Evolutionary conservation across 192 early-diverging fungal species (phyloP), one percentile per base, ranked within the genome.

Genomic region (Ambispora gerdemannii): DNA sequence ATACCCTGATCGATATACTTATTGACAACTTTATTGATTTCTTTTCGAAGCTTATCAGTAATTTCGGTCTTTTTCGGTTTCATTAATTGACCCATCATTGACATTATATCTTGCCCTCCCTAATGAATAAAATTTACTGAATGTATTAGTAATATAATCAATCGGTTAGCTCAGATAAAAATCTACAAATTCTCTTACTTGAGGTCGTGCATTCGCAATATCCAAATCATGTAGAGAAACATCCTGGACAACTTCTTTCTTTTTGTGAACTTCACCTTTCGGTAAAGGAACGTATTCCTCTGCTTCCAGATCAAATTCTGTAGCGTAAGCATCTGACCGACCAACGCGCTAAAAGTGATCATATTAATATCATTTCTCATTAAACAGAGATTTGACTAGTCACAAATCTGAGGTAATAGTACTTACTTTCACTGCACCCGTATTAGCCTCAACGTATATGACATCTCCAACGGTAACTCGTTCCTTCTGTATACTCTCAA

Each of bases 31-130:
- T 96, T 97, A 88, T 99, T 98, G 85, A 99, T 95, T 80, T 98
- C 95, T 79, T 92, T 87, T 71, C 97, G 88, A 70, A 99, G 82
- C 78, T 99, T 98, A 68, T 98, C 95, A 13, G 95, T 99, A 73
- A 99, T 97, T 79, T 99, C 97, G 0, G 97, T 99, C 83, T 99
- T 99, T 76, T 94, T 94, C 6, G 97, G 97, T 83, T 99, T 99
- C 85, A 95, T 88, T 73, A 99, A 84, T 77, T 96, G 95, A 70
- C 93, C 91, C 94, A 99, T 96, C 90, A 97, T 93, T 30, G 95
- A 97, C 77, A 98, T 91, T 61, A 97, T 96, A 76, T 99, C 97
- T 80, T 96, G 94, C 10, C 95, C 95, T 24, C 97, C 95, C 87
- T 86, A 50, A 58, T 34, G 28, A 19, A 47, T 28, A 22, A 70